A percentile compares a stretch with the other conserved stretches of the same genome.
phyloP scores from a whole-genome alignment of 768 basidiomycete genomes.

The Mycena galopus region DNA sequence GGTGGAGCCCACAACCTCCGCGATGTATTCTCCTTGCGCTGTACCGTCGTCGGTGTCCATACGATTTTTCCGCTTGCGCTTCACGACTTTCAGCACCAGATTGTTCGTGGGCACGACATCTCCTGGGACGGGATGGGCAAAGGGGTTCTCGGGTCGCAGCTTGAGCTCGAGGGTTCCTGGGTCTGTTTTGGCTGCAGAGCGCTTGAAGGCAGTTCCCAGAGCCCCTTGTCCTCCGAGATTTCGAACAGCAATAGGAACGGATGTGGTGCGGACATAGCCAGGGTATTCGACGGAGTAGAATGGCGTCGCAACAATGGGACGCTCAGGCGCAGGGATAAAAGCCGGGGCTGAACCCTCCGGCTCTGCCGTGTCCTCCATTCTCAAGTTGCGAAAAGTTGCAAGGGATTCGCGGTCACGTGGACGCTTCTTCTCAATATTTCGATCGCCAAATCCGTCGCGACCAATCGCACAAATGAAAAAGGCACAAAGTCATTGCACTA shows the following conservation, averaged over 20 bases:
- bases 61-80: constrained; percentile 60
- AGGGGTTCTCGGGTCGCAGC: constrained; percentile 80
- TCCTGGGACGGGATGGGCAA: constrained; percentile 87
- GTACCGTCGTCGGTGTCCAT: constrained; percentile 45
- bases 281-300: constrained; percentile 93
- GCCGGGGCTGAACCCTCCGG: constrained; percentile 10
- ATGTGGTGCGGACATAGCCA: constrained; percentile 78
- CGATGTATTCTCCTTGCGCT: constrained; percentile 77
- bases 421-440: no score
- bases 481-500: no score
- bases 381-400: background rate
- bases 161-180: constrained; percentile 77
- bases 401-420: constrained; percentile 21
- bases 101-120: constrained; percentile 84
- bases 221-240: constrained; percentile 78
- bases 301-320: constrained; percentile 65
- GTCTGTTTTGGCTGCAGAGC: constrained; percentile 71
- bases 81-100: constrained; percentile 87
- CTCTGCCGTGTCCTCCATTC: constrained; percentile 31
- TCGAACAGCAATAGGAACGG: constrained; percentile 72
- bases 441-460: background rate
- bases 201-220: constrained; percentile 84
- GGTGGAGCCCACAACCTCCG: constrained; percentile 80
- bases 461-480: no score
- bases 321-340: constrained; percentile 46